Evolutionary conservation across 2,329 filamentous ascomycete genomes (phyloP).

Genomic region (Triangularia setosa): DNA sequence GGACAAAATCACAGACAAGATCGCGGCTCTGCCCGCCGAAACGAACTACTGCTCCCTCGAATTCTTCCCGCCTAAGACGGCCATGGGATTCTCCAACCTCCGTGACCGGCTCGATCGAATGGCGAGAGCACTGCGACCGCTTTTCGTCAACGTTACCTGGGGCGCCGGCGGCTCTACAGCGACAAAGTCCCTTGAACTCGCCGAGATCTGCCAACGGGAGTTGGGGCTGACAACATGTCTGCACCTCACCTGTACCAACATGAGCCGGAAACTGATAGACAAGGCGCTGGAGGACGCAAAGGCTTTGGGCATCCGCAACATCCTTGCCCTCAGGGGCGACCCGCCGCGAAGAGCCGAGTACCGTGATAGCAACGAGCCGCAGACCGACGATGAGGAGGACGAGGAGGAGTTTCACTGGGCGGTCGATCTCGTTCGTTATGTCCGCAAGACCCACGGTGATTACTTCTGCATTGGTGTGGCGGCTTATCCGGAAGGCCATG

Average conservation of each 20-base stretch:
- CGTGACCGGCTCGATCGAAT: constrained; percentile 91
- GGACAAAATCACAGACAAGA: constrained; percentile 94
- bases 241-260: constrained; percentile 96
- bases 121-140: constrained; percentile 81
- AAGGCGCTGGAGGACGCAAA: constrained; percentile 88
- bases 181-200: constrained; percentile 85
- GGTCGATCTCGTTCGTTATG: constrained; percentile 84
- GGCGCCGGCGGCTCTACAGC: constrained; percentile 92
- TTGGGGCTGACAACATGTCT: constrained; percentile 90
- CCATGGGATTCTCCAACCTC: constrained; percentile 92
- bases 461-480: constrained; percentile 97
- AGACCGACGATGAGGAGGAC: constrained; percentile 58
- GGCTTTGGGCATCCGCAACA: constrained; percentile 85
- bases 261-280: constrained; percentile 82
- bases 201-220: constrained; percentile 91
- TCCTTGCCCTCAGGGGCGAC: constrained; percentile 86
- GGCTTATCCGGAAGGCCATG: constrained; percentile 91
- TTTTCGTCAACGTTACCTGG: constrained; percentile 98
- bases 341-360: constrained; percentile 89
- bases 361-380: constrained; percentile 56
- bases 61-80: constrained; percentile 98
- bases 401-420: constrained; percentile 85
- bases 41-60: constrained; percentile 92
- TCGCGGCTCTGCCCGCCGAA: constrained; percentile 79
- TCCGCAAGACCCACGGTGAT: constrained; percentile 78